These are phyloP conservation scores for Nevesoporus exiguus DNA, from an alignment of 768 basidiomycete genomes.

Conservation along the genomic window DNA sequence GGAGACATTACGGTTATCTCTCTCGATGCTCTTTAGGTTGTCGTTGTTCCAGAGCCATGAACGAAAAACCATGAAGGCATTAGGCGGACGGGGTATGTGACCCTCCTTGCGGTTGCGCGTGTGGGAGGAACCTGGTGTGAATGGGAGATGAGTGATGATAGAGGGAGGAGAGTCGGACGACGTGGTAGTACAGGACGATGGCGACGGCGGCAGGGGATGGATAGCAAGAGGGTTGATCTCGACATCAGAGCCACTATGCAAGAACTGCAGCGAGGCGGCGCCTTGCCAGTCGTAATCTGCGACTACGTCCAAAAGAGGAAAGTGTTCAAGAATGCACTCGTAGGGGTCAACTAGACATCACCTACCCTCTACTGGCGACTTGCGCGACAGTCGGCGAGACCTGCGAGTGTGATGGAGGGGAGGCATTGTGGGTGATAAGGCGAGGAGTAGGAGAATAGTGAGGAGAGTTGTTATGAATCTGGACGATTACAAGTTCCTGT, in stretches of 20 bases:
- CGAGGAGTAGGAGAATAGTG: neutral
- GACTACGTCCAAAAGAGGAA: slow-evolving; percentile 34
- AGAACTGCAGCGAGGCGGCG: slow-evolving; percentile 19
- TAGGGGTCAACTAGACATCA: slow-evolving; percentile 13
- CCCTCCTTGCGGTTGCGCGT: slow-evolving; percentile 39
- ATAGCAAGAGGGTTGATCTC: slow-evolving; percentile 1
- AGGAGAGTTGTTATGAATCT: neutral
- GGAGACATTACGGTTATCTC: slow-evolving; percentile 70
- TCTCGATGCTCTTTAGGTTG: slow-evolving; percentile 50
- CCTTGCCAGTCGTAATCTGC: slow-evolving; percentile 29
- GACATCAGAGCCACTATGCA: slow-evolving; percentile 20
- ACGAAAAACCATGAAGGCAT: slow-evolving; percentile 84
- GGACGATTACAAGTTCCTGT: slow-evolving; percentile 6
- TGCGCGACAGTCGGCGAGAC: slow-evolving; percentile 44
- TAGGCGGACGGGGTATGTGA: slow-evolving; percentile 74
- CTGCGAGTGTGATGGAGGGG: slow-evolving; percentile 35
- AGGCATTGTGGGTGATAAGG: slow-evolving; percentile 25
- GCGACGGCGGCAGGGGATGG: slow-evolving; percentile 15
- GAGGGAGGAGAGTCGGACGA: slow-evolving; percentile 17
- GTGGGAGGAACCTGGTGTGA: slow-evolving; percentile 37
- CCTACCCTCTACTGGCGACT: slow-evolving; percentile 35
- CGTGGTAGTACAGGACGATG: slow-evolving; percentile 15
- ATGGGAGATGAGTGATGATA: slow-evolving; percentile 26
- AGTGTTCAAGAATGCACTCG: slow-evolving; percentile 32
- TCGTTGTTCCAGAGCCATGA: slow-evolving; percentile 59